Conservation (phyloP, 139 green algal species). For the Chlamydomonas schloesseri region DNA sequence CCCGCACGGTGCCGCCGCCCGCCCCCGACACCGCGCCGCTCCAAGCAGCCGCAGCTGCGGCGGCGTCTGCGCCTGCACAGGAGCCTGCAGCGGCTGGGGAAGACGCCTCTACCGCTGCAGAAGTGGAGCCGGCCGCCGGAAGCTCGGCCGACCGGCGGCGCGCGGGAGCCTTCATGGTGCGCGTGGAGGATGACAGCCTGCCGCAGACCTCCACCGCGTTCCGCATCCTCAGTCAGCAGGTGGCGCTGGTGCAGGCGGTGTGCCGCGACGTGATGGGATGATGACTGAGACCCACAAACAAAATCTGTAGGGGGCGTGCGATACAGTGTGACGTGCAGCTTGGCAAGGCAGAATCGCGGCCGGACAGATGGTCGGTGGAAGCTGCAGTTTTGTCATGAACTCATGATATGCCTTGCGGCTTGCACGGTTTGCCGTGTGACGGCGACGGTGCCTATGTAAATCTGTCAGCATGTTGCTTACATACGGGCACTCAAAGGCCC, state of each 20-base stretch:
- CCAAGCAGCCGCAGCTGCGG: neutral
- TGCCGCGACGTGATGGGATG: neutral
- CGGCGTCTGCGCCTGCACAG: neutral
- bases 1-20: neutral
- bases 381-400: too few species aligned
- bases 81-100: neutral
- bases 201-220: constrained; percentile 29
- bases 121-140: too few species aligned
- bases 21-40: neutral
- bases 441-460: too few species aligned
- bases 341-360: too few species aligned
- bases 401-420: too few species aligned
- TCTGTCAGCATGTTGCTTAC: too few species aligned
- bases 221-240: constrained; percentile 29
- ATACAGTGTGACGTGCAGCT: too few species aligned
- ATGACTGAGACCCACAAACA: too few species aligned
- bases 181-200: constrained; percentile 39
- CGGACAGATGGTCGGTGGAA: too few species aligned
- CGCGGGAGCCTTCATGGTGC: neutral
- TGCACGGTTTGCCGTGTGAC: too few species aligned
- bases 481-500: too few species aligned
- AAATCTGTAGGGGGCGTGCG: too few species aligned
- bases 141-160: neutral
- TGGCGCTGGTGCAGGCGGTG: constrained; percentile 21
- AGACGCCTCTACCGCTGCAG: neutral